phyloP scores from a whole-genome alignment of 2,329 filamentous ascomycete genomes.

The Trichophaea hybrida region DNA sequence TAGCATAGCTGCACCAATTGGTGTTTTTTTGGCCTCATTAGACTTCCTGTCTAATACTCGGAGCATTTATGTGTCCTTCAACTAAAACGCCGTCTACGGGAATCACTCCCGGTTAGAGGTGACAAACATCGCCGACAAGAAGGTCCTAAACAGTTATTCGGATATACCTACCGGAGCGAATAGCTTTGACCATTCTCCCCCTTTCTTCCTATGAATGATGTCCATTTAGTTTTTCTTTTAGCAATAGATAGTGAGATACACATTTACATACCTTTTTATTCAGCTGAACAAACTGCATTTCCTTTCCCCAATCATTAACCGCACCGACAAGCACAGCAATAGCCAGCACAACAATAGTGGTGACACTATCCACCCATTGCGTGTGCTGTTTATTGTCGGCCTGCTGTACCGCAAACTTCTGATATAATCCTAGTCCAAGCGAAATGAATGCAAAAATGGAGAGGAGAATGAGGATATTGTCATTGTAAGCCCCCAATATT shows the following conservation, averaged over 20 bases:
- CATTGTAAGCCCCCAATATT: slow-evolving; percentile 57
- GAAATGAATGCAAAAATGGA: slow-evolving; percentile 55
- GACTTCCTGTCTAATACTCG: slow-evolving; percentile 60
- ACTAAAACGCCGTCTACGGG: slow-evolving; percentile 59
- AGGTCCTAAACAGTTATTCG: slow-evolving; percentile 53
- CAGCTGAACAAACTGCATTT: slow-evolving; percentile 49
- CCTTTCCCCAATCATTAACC: slow-evolving; percentile 53
- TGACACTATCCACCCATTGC: slow-evolving; percentile 55
- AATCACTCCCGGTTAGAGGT: slow-evolving; percentile 54
- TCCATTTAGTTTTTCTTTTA: slow-evolving; percentile 32
- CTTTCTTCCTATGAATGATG: slow-evolving; percentile 37
- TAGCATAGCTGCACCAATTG: slow-evolving; percentile 45
- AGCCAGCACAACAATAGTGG: slow-evolving; percentile 49
- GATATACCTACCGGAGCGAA: slow-evolving; percentile 50
- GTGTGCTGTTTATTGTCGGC: slow-evolving; percentile 35
- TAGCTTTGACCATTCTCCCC: slow-evolving; percentile 49
- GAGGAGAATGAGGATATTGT: slow-evolving; percentile 57
- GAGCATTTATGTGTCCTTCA: slow-evolving; percentile 54
- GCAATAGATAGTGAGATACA: too few relatives aligned
- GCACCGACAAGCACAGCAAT: slow-evolving; percentile 51
- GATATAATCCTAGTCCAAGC: slow-evolving; percentile 54
- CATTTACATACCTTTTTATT: slow-evolving; percentile 35
- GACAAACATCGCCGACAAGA: slow-evolving; percentile 54
- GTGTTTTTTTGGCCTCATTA: slow-evolving; percentile 53
- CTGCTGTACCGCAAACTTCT: slow-evolving; percentile 41